Conservation (phyloP, 495 filamentous ascomycete genomes). For the Aspergillus cristatus region DNA sequence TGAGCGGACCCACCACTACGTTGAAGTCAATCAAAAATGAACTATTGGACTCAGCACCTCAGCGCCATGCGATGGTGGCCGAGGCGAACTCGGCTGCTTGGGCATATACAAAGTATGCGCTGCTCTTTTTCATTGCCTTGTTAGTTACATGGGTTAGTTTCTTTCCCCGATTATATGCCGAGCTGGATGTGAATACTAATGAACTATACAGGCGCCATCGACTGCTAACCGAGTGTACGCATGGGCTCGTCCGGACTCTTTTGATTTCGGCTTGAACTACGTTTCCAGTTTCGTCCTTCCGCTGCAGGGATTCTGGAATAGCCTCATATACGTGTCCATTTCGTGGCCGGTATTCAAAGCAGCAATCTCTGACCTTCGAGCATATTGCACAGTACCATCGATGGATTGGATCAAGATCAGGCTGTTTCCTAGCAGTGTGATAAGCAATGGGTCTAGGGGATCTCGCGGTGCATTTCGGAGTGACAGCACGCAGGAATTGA, state of each 20-base stretch:
- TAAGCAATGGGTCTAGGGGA: constrained; percentile 1
- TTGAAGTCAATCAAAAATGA: constrained; percentile 6
- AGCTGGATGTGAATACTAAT: constrained; percentile 1
- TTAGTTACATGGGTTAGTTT: constrained; percentile 65
- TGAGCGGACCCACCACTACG: background rate
- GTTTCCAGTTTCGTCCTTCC: constrained; percentile 68
- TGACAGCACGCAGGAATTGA: constrained; percentile 7
- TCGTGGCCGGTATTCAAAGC: constrained; percentile 30
- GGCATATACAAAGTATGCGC: constrained; percentile 74
- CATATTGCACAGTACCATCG: background rate
- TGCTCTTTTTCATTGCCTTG: constrained; percentile 78
- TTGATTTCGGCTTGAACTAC: constrained; percentile 54
- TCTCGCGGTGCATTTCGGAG: constrained; percentile 3
- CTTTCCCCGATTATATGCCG: background rate
- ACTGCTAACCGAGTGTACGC: constrained; percentile 70
- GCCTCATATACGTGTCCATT: constrained; percentile 67
- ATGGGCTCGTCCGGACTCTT: constrained; percentile 43
- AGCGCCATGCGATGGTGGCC: constrained; percentile 9
- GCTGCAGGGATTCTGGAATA: constrained; percentile 83
- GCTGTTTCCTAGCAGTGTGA: background rate
- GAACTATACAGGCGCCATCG: constrained; percentile 52
- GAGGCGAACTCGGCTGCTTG: constrained; percentile 44
- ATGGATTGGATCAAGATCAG: background rate
- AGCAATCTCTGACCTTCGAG: constrained; percentile 9
- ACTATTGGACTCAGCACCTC: constrained; percentile 6